Base-by-base conservation (phyloP, 805 yeast genomes). In the Yamadazyma sp. region DNA sequence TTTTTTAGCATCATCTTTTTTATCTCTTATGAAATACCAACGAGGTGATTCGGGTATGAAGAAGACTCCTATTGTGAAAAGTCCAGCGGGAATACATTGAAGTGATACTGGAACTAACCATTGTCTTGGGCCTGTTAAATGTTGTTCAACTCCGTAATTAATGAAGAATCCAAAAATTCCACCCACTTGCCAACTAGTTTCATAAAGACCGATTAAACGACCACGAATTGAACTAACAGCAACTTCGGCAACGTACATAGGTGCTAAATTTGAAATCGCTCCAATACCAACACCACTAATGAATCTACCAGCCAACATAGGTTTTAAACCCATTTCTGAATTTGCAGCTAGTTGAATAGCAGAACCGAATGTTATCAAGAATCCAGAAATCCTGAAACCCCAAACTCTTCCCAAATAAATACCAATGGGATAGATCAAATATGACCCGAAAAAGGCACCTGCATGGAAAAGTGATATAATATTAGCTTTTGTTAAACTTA, bases 281-380 rank as follows among this genome's bases (percentile, higher is more conserved):
- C 81, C 81, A 35, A 73, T 71, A 17, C 78, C 77, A 7, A 75
- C 31, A 5, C 81, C 80, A 12, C 75, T 61, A 32, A 75, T 48
- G 27, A 69, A 69, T 42, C 81, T 58, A 11, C 81, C 80, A n/a
- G n/a, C n/a, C n/a, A 25, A 14, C 17, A 25, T 13, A 6, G 28
- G 17, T 7, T 16, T 71, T 29, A 72, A 55, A 5, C 69, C 70
- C 17, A 58, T 56, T 1, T 42, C 27, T 3, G 50, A 40, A 13
- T 47, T 48, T 2, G 73, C 47, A n/a, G 52, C 45, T 40, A 70
- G 50, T 31, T 69, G 60, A 23, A 70, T 56, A 1, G 65, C 68
- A 3, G 68, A 64, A 10, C 77, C 77, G 29, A 70, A 48, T 1
- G 67, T 35, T 25, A 70, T 56, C 23, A 70, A 45, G 15, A 58